phyloP scores from a whole-genome alignment of 225 moss, liverwort and hornwort species.

The Antitrichia curtipendula region DNA sequence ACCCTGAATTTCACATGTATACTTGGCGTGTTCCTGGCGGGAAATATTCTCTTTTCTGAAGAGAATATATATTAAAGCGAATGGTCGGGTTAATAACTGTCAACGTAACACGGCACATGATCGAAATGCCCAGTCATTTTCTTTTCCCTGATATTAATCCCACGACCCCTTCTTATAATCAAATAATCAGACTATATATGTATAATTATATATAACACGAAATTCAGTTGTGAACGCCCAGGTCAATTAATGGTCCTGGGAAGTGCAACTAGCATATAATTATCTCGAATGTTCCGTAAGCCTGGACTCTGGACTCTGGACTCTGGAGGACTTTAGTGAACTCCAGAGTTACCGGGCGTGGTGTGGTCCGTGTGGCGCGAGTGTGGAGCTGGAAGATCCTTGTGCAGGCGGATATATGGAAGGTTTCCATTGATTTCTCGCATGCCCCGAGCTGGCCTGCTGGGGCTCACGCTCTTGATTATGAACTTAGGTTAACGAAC shows the following conservation, averaged over 20 bases:
- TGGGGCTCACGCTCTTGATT: neutral
- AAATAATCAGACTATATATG: neutral
- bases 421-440: neutral
- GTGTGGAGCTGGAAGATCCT: neutral
- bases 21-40: neutral
- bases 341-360: neutral
- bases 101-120: neutral
- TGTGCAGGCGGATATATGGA: neutral
- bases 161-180: neutral
- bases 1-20: neutral
- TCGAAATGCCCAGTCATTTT: neutral
- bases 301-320: neutral
- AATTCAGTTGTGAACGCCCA: neutral
- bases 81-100: neutral
- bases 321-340: neutral
- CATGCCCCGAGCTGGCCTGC: neutral
- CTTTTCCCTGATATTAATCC: neutral
- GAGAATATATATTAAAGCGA: neutral
- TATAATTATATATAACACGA: neutral
- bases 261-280: neutral
- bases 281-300: neutral
- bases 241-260: neutral
- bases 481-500: neutral
- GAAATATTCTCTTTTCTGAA: neutral
- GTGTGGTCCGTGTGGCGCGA: neutral